Conservation (phyloP, 2,329 filamentous ascomycete genomes). For the Corynespora cassiicola region DNA sequence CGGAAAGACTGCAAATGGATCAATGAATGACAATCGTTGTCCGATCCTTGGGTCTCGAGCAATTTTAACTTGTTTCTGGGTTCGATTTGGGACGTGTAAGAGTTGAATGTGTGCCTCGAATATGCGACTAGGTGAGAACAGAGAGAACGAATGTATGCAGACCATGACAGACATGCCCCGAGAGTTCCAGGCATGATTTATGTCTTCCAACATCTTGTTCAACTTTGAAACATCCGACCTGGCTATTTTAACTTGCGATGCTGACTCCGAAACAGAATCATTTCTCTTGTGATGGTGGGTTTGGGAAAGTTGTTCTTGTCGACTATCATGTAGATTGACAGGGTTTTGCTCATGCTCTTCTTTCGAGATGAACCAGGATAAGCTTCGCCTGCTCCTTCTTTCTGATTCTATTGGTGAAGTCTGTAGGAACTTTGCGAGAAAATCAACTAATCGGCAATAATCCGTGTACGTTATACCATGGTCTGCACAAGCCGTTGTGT, state of each 20-base stretch:
- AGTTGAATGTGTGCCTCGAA: slow-evolving; percentile 29
- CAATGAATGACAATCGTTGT: slow-evolving; percentile 20
- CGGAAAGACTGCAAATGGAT: slow-evolving; percentile 15
- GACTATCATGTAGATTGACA: not conserved
- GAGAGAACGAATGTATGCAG: slow-evolving; percentile 27
- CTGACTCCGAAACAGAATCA: slow-evolving; percentile 14
- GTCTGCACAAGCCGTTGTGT: slow-evolving; percentile 30
- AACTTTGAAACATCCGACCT: slow-evolving; percentile 19
- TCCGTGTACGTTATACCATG: slow-evolving; percentile 32
- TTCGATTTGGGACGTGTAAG: slow-evolving; percentile 16
- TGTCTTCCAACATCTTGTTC: slow-evolving; percentile 25
- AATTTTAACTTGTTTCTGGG: not conserved
- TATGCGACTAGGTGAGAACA: slow-evolving; percentile 29
- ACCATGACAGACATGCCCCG: slow-evolving; percentile 29
- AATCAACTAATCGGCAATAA: slow-evolving; percentile 19
- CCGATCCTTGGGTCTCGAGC: not conserved
- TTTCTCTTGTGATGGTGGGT: no score
- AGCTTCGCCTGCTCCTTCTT: not conserved
- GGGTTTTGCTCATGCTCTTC: no score
- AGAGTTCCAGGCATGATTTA: slow-evolving; percentile 21
- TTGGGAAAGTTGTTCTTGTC: no score
- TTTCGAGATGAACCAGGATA: no score
- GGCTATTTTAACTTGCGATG: slow-evolving; percentile 15
- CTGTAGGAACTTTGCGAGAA: slow-evolving; percentile 23
- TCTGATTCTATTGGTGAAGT: no score